Evolutionary conservation across 257 asterid genomes (phyloP), one percentile per base, ranked within the genome.

Genomic region (Gynochthodes officinalis): DNA sequence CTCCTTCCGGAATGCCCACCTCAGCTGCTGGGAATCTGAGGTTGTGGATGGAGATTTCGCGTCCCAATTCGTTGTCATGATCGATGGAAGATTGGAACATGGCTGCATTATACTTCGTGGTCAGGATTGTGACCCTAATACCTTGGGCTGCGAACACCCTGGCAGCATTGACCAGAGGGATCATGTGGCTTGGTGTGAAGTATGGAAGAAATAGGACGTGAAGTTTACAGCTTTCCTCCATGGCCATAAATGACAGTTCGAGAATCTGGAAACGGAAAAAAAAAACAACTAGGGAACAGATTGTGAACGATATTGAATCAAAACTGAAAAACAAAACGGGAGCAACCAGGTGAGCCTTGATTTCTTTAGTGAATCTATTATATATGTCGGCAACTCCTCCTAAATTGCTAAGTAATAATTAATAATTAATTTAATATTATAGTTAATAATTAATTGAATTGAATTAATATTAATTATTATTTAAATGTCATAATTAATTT

Each of bases 111-210:
- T 58, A 43, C 21, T 40, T 75, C 39, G 78, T 82, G 35, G 85
- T 69, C 40, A 78, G 58, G 4, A 78, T 72, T 14, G 81, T 78
- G 27, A 66, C 79, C 61, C 63, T 75, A 25, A 78, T 67, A 8
- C 83, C 85, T 30, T 72, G 78, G 48, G 76, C 72, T 12, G 85
- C 85, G 32, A 82, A 71, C 18, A 82, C 58, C 59, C 77, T 71
- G 18, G 81, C 79, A 11, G 71, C 67, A 59, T 82, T 69, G 6
- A 82, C 78, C 13, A 75, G 67, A 0, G 83, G 83, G 32, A 82
- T 72, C 74, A 82, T 67, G 3, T 82, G 85, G 70, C 82, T 78
- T 49, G 78, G 76, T 1, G 74, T 61, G 42, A 82, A 69, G 64
- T 60, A 72, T 32, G 85, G 81, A 30, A 82, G 49, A 25, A 78